Evolutionary conservation across 2,329 filamentous ascomycete genomes (phyloP).

Genomic region (Fusarium pseudonygamai): DNA sequence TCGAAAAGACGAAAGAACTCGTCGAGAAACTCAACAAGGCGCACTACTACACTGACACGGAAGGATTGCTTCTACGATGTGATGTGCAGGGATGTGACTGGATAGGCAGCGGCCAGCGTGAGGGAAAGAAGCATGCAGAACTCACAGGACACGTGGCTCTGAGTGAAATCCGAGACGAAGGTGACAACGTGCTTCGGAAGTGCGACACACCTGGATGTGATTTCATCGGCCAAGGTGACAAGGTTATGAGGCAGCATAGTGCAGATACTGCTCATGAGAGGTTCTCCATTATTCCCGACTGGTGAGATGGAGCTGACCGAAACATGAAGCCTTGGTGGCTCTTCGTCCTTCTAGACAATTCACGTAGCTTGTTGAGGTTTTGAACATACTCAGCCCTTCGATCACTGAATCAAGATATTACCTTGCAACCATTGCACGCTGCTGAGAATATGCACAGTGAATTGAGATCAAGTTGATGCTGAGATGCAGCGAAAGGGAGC

Average conservation of each 20-base stretch:
- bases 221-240: slow-evolving; percentile 73
- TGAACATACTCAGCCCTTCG: neutral
- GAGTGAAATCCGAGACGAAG: slow-evolving; percentile 79
- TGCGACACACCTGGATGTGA: slow-evolving; percentile 74
- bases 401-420: neutral
- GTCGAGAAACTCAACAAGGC: slow-evolving; percentile 72
- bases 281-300: slow-evolving; percentile 52
- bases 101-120: slow-evolving; percentile 72
- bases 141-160: slow-evolving; percentile 69
- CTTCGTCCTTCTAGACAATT: neutral
- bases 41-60: slow-evolving; percentile 91
- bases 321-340: neutral
- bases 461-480: neutral
- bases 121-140: slow-evolving; percentile 69
- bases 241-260: slow-evolving; percentile 66
- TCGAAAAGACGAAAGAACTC: slow-evolving; percentile 72
- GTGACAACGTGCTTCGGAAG: slow-evolving; percentile 77
- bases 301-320: slow-evolving; percentile 27
- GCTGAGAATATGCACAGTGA: neutral
- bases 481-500: neutral
- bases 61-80: slow-evolving; percentile 81
- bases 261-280: slow-evolving; percentile 66
- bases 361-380: neutral
- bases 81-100: slow-evolving; percentile 71
- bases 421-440: neutral